Percentiles rank a stretch among this genome's conserved stretches.
phyloP scores from a whole-genome alignment of 116 monocot genomes.

The Papilionanthe hybrid region DNA sequence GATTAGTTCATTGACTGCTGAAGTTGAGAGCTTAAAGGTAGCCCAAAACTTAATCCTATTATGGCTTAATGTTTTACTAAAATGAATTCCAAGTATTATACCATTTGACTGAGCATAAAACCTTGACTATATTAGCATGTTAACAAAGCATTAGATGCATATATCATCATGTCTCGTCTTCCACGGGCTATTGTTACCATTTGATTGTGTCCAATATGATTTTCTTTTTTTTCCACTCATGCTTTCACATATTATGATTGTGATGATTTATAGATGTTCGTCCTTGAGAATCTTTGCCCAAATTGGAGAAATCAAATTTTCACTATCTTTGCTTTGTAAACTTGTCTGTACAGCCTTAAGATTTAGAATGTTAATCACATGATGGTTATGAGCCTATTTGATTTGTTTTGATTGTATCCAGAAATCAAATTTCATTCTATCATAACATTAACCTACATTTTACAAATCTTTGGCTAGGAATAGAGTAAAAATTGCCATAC shows the following conservation, averaged over 20 bases:
- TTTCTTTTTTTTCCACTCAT: neutral
- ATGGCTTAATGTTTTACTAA: slow-evolving; percentile 1
- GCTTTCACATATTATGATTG: neutral
- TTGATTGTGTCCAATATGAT: neutral
- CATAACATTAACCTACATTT: neutral
- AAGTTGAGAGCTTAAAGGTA: slow-evolving; percentile 84
- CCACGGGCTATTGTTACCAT: neutral
- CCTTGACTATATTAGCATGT: neutral
- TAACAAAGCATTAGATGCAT: neutral
- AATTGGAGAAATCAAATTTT: too few species aligned
- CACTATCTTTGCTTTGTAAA: too few species aligned
- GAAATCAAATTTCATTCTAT: neutral
- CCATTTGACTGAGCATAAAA: neutral
- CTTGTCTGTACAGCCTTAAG: neutral
- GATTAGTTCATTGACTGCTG: slow-evolving; percentile 63
- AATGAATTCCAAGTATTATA: neutral
- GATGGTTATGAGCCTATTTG: neutral
- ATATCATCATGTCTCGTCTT: neutral
- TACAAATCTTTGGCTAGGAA: neutral
- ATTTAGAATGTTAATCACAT: neutral
- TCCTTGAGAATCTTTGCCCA: too few species aligned
- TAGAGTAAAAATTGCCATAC: neutral
- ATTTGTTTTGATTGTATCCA: neutral
- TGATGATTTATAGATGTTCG: neutral
- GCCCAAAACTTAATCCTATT: neutral